Base-by-base conservation (phyloP, 78 protist genomes). In the Chrysochromulina parva region DNA sequence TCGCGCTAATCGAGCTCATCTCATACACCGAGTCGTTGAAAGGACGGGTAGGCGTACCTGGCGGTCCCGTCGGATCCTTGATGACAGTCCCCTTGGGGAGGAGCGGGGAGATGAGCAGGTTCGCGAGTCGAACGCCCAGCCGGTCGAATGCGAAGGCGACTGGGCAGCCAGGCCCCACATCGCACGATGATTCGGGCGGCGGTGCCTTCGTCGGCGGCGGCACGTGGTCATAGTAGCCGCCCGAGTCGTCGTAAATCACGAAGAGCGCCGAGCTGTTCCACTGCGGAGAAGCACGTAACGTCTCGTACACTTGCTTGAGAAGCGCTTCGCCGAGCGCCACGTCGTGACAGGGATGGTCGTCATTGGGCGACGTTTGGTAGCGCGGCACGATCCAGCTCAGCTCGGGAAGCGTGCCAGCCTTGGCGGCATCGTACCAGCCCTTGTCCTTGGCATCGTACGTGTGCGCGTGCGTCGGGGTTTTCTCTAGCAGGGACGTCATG, bases 241-340 rank as follows among this genome's bases (percentile, higher is more conserved):
- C 95, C 24, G 90, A 91, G 55, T 93, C 95, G 74, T 93, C 95
- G 81, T 59, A 93, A 14, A 90, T 86, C 73, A 93, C 67, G n/a
- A 93, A 24, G 67, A 93, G 38, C 85, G 74, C 53, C 53, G 93
- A 91, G n/a, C 54, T 53, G 16, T 93, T 24, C 94, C 93, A 93
- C 48, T 0, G 10, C 16, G 93, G 91, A 19, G 81, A 50, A 24
- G 74, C 91, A 9, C 95, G 90, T 54, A 93, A 20, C 19, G 91
- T 84, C 52, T 92, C 93, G 58, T 93, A 93, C 26, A 93, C n/a
- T n/a, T 86, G 48, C 67, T 92, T 93, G 90, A 85, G 26, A 6
- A 85, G 38, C 73, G 0, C 13, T 62, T 93, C 93, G 48, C 95
- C 95, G 1, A 2, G 1, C 9, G 87, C 71, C 14, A 92, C 58